Evolutionary conservation across 2,329 filamentous ascomycete species (phyloP).

Genomic region (Volutella citrinella): DNA sequence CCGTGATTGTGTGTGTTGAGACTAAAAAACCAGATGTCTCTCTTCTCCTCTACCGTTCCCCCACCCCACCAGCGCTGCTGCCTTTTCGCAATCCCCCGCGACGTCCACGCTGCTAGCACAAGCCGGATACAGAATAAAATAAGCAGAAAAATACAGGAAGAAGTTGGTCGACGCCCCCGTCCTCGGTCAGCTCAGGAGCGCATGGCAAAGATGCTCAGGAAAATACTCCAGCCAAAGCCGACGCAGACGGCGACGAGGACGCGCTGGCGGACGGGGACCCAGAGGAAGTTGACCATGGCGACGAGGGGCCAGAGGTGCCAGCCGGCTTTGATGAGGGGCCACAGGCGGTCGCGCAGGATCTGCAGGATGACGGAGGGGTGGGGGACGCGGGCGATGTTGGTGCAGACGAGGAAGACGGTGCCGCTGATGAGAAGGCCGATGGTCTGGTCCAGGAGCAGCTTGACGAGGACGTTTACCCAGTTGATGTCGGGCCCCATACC

Average conservation of each 20-base stretch:
- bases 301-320: constrained; percentile 38
- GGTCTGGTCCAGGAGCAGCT: constrained; percentile 35
- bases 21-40: too few relatives aligned
- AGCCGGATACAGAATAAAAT: too few relatives aligned
- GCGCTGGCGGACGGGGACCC: constrained; percentile 33
- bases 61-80: too few relatives aligned
- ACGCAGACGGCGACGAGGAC: constrained; percentile 34
- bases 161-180: too few relatives aligned
- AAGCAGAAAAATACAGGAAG: too few relatives aligned
- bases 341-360: constrained; percentile 27
- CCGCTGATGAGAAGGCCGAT: constrained; percentile 33
- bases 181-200: too few relatives aligned
- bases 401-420: constrained; percentile 32
- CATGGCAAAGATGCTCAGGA: constrained; percentile 33
- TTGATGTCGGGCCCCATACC: constrained; percentile 26
- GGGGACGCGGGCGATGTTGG: constrained; percentile 31
- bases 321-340: constrained; percentile 30
- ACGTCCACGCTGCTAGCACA: too few relatives aligned
- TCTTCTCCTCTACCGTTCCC: too few relatives aligned
- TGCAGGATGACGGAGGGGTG: constrained; percentile 19
- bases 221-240: constrained; percentile 37
- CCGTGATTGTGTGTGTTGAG: too few relatives aligned
- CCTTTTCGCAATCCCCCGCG: too few relatives aligned
- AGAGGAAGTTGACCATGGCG: constrained; percentile 33
- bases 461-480: constrained; percentile 32